Evolutionary conservation across 2,329 filamentous ascomycete species (phyloP), one percentile per base, ranked within the genome.

Genomic region (Cryoendolithus antarcticus): DNA sequence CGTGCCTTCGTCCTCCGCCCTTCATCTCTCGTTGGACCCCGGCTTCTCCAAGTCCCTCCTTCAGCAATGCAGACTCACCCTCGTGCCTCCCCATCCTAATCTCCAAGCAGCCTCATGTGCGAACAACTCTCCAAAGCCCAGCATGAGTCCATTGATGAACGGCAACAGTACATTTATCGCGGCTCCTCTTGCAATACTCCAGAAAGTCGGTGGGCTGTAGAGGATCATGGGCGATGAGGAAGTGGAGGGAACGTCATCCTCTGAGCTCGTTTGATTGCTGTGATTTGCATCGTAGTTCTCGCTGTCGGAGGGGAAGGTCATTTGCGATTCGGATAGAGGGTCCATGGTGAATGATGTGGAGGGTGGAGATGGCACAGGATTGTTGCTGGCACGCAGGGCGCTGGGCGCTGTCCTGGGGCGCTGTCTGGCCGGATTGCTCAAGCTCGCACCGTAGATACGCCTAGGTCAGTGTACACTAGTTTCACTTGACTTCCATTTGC

Each of bases 131-230:
- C 91, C 91, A 56, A 98, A 95, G 2, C 91, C 91, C 55, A 98
- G 66, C 91, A 98, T 98, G 70, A 98, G 75, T 34, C 91, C 91
- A 64, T 98, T 98, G 56, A 98, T 77, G 55, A 98, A 98, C 0
- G 91, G 91, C 12, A 98, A 65, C 1, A 98, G 55, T n/a, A 98
- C 69, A 60, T 98, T 98, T 64, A 98, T 98, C 4, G 88, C 86
- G 10, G 86, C 85, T 30, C 91, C 86, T 40, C 89, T 77, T 39
- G 95, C 49, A 46, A 98, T 62, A 7, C 83, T 78, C 84, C 85
- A 94, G 33, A 93, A 54, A 0, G 86, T 93, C 2, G 91, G 88
- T 3, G 88, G 86, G 48, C 78, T 77, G 71, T 96, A 98, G 34
- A 96, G 74, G 35, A 93, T 80, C 52, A 94, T 63, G 6, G 81